Base-by-base conservation (phyloP, 1,139 yeast species). In the Protomyces macrosporus region DNA sequence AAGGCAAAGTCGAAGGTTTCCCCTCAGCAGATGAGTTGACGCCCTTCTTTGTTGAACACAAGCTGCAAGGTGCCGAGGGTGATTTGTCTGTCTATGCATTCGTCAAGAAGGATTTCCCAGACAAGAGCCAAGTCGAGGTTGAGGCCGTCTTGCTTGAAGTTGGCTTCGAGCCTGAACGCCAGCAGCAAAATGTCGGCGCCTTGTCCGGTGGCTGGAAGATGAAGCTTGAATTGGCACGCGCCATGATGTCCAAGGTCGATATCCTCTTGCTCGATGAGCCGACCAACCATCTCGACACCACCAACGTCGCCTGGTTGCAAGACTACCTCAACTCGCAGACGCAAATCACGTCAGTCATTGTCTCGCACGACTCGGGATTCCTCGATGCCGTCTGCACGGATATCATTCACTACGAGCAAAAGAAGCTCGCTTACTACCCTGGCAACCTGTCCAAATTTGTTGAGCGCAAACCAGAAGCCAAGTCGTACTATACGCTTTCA, bases 361-460 rank as follows among this genome's bases (percentile, higher is more conserved):
- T 93, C 77, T 93, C 98, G 76, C 98, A 93, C 85, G 98, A 93
- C 82, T 90, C 98, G 74, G 97, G 96, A 80, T 93, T 93, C 97
- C 86, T 93, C 81, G 98, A 93, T 83, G 90, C 88, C 76, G 95
- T 90, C 75, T 87, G 88, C 78, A 93, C 93, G 85, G 93, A 91
- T 89, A 90, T 93, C 81, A 93, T 93, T 82, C 97, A 93, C 82
- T 93, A 93, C 87, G 98, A 93, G 85, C 96, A 97, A 84, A 90
- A 88, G 91, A 93, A 93, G 84, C 89, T 93, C 78, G 89, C 96
- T 87, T 93, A 93, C 82, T 93, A 93, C 90, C 91, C 90, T 86
- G 98, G 98, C 87, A 93, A 93, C 88, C 86, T 93, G 78, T 85
- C 97, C 72, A 98, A 90, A 81, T 91, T 93, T 79, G 97, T 93